phyloP scores from a whole-genome alignment of 768 basidiomycete genomes.

The Mycena amicta region DNA sequence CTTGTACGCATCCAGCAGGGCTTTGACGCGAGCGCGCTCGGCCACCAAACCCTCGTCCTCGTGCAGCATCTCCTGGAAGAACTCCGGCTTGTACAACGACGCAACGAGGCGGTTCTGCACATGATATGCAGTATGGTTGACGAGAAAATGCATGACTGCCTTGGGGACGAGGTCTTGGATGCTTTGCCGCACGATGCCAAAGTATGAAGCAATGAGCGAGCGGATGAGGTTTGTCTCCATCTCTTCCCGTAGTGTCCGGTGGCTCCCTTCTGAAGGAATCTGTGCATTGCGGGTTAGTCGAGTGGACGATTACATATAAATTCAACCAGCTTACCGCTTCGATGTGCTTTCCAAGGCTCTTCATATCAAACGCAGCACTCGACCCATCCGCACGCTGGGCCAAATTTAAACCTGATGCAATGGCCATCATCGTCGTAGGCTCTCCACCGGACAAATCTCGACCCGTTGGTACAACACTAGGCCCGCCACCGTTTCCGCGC shows the following conservation, averaged over 20 bases:
- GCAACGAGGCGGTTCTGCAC: constrained; percentile 97
- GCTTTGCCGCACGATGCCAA: constrained; percentile 92
- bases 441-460: constrained; percentile 64
- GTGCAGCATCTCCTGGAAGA: constrained; percentile 88
- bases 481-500: constrained; percentile 21
- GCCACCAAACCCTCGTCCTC: constrained; percentile 96
- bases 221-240: constrained; percentile 97
- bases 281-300: constrained; percentile 29
- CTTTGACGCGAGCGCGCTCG: constrained; percentile 92
- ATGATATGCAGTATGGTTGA: constrained; percentile 94
- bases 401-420: constrained; percentile 65
- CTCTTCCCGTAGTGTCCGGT: constrained; percentile 83
- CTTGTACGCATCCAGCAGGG: constrained; percentile 93
- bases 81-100: constrained; percentile 89
- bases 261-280: constrained; percentile 62
- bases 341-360: constrained; percentile 95
- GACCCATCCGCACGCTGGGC: constrained; percentile 70
- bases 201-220: constrained; percentile 93
- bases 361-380: constrained; percentile 96
- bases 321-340: constrained; percentile 76
- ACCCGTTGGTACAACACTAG: constrained; percentile 51
- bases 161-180: constrained; percentile 98
- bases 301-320: constrained; percentile 11
- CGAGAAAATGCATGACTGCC: constrained; percentile 97
- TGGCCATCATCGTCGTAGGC: constrained; percentile 22